Evolutionary conservation across 2,329 filamentous ascomycete genomes (phyloP).

Genomic region (Raffaelea ambrosiae): DNA sequence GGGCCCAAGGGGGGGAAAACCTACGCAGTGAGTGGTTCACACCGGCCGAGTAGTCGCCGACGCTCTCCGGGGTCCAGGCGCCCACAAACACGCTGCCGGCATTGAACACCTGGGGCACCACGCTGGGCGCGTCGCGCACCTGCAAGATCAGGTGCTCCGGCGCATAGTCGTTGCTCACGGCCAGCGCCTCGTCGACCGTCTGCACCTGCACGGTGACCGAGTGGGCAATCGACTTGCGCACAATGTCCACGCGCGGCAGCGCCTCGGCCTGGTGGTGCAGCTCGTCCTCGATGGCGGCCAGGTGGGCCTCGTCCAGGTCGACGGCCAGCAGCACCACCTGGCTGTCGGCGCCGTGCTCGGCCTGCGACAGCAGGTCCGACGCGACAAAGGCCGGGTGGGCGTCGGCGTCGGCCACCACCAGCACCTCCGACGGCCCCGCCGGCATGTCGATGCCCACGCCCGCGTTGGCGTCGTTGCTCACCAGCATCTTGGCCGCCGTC

Average conservation of each 20-base stretch:
- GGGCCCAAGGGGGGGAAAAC: constrained; percentile 26
- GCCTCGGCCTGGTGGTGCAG: constrained; percentile 80
- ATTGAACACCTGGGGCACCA: constrained; percentile 76
- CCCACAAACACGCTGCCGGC: constrained; percentile 95
- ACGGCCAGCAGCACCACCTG: constrained; percentile 90
- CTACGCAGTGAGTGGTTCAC: constrained; percentile 96
- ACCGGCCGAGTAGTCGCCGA: constrained; percentile 95
- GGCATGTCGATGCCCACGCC: constrained; percentile 98
- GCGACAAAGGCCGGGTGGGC: constrained; percentile 93
- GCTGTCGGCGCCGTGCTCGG: constrained; percentile 92
- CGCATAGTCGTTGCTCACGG: constrained; percentile 85
- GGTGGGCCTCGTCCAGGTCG: constrained; percentile 61
- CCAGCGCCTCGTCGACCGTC: constrained; percentile 64
- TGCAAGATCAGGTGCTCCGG: constrained; percentile 96
- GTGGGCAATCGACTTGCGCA: constrained; percentile 82
- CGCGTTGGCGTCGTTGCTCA: constrained; percentile 93
- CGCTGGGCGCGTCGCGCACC: constrained; percentile 63
- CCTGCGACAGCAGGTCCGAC: constrained; percentile 84
- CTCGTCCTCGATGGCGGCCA: constrained; percentile 83
- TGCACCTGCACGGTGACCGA: constrained; percentile 71
- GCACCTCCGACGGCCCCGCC: constrained; percentile 88
- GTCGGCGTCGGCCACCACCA: constrained; percentile 85
- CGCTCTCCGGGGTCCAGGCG: constrained; percentile 93
- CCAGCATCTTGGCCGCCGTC: constrained; percentile 96
- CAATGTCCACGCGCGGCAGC: constrained; percentile 85